A percentile compares a stretch with the other conserved stretches of the same genome.
Conservation (phyloP, 495 filamentous ascomycete genomes). For the Annulohypoxylon maeteangense region DNA sequence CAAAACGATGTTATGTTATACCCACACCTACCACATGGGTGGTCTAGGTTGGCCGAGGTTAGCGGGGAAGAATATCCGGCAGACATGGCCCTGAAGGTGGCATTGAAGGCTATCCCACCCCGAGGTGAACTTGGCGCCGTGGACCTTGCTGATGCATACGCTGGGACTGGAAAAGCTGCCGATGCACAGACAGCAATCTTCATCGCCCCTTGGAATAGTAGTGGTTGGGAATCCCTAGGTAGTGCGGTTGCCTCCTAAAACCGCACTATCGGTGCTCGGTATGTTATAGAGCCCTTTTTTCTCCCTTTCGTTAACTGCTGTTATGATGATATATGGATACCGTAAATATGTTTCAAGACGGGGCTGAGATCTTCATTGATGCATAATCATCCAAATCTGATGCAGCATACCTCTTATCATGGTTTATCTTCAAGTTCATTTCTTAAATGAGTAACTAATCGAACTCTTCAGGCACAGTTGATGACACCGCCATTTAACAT, state of each 20-base stretch:
- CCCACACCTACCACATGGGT: slow-evolving; percentile 78
- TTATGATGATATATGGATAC: slow-evolving; percentile 44
- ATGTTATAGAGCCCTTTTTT: slow-evolving; percentile 9
- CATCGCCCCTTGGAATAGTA: slow-evolving; percentile 79
- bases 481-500: neutral
- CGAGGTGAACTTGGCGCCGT: slow-evolving; percentile 71
- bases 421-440: neutral
- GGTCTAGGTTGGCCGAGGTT: slow-evolving; percentile 72
- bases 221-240: slow-evolving; percentile 68
- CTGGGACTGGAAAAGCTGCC: slow-evolving; percentile 73
- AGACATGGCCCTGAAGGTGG: slow-evolving; percentile 83
- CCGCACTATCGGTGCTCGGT: slow-evolving; percentile 22
- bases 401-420: slow-evolving; percentile 3
- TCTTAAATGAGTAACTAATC: slow-evolving; percentile 4
- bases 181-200: slow-evolving; percentile 83
- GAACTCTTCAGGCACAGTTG: slow-evolving; percentile 8
- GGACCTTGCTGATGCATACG: slow-evolving; percentile 79
- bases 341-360: slow-evolving; percentile 52
- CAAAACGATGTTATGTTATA: slow-evolving; percentile 79
- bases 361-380: slow-evolving; percentile 50
- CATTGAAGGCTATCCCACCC: slow-evolving; percentile 76
- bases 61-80: slow-evolving; percentile 67
- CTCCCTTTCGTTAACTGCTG: neutral
- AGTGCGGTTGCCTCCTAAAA: slow-evolving; percentile 43
- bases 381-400: slow-evolving; percentile 43